Evolutionary conservation across 352 stramenopile species (phyloP).

Genomic region (Thalassiosira delicatula): DNA sequence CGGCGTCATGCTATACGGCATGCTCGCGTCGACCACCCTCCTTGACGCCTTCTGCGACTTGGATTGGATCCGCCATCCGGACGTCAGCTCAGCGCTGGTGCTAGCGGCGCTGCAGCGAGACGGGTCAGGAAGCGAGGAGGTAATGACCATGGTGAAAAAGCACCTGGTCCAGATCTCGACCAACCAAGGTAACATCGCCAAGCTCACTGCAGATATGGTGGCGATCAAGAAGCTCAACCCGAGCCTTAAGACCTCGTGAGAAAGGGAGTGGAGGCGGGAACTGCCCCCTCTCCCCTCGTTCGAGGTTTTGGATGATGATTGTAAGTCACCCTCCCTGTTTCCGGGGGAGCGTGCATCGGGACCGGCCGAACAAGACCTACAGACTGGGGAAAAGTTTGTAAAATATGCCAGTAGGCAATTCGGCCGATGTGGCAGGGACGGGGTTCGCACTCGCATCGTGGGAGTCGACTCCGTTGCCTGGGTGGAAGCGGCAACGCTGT

Average conservation of each 20-base stretch:
- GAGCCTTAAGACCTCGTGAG: not conserved
- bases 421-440: not conserved
- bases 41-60: no score
- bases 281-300: not conserved
- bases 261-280: not conserved
- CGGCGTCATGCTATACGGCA: no score
- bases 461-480: not conserved
- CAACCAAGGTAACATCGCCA: not conserved
- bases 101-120: not conserved
- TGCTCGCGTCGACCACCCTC: no score
- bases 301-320: not conserved
- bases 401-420: not conserved
- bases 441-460: not conserved
- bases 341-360: not conserved
- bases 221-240: not conserved
- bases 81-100: no score
- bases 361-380: not conserved
- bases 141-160: not conserved
- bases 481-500: not conserved
- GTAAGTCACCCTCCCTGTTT: not conserved
- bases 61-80: no score
- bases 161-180: not conserved
- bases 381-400: slow-evolving; percentile 1
- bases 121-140: not conserved
- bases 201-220: not conserved